phyloP scores from a whole-genome alignment of 2,329 filamentous ascomycete genomes.

The Macroventuria anomochaeta region DNA sequence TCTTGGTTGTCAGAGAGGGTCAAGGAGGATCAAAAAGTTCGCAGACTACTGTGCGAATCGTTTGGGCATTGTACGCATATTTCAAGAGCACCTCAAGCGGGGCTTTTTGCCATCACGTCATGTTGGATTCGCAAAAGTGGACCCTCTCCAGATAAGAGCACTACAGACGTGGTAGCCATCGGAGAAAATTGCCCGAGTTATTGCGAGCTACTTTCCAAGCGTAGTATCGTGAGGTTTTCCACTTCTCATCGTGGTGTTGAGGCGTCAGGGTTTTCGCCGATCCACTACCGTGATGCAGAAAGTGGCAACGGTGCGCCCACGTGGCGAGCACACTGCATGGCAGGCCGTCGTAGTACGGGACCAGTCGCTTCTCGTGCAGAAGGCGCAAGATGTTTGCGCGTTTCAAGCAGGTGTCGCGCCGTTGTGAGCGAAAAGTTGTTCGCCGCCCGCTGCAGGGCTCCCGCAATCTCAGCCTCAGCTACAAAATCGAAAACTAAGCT shows the following conservation, averaged over 20 bases:
- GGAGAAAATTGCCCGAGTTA: slow-evolving; percentile 9
- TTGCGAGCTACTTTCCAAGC: neutral
- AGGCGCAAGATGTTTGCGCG: neutral
- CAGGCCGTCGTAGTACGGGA: neutral
- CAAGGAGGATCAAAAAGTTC: neutral
- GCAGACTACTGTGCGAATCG: neutral
- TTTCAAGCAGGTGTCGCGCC: neutral
- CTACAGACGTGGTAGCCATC: slow-evolving; percentile 7
- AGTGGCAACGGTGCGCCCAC: slow-evolving; percentile 7
- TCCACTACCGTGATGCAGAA: slow-evolving; percentile 1
- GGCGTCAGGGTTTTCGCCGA: slow-evolving; percentile 12
- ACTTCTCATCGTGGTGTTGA: slow-evolving; percentile 1
- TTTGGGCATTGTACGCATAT: neutral
- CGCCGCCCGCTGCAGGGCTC: neutral
- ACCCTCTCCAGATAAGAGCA: slow-evolving; percentile 8
- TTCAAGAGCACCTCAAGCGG: neutral
- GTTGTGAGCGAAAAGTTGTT: neutral
- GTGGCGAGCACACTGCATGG: neutral
- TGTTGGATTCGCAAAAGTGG: slow-evolving; percentile 6
- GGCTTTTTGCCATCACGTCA: slow-evolving; percentile 7
- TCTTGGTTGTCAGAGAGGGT: neutral
- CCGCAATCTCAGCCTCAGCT: neutral
- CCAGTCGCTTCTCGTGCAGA: neutral
- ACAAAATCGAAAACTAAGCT: neutral
- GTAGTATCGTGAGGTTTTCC: slow-evolving; percentile 1